Evolutionary conservation across 768 basidiomycete genomes (phyloP), one percentile per base, ranked within the genome.

Genomic region (Leucocoprinus birnbaumii): DNA sequence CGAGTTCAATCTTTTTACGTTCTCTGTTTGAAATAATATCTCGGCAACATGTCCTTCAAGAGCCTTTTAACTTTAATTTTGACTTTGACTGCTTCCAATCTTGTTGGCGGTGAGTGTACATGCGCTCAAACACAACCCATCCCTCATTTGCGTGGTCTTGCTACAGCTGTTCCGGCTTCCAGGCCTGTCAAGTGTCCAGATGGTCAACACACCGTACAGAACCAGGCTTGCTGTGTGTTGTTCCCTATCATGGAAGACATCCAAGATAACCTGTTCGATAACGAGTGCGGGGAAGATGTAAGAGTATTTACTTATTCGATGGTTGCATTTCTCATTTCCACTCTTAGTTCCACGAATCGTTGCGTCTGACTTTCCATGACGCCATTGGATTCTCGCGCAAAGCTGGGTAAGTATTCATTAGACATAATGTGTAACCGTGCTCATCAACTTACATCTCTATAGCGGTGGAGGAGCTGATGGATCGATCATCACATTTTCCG

Each of bases 381-480:
- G 72, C 75, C n/a, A 76, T 77, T 54, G 76, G 71, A 13, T 73
- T 75, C 56, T 77, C 75, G 11, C 61, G 59, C 1, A 65, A 64
- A 34, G 44, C 59, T 16, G 69, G 71, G 71, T 72, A 54, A 27
- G 66, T 62, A 9, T 13, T 26, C 19, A 22, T 25, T 31, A 11
- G 31, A 11, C 18, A 45, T 19, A 14, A n/a, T 19, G 10, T 11
- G 21, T 5, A 35, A 4, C 27, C 3, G 34, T 31, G 31, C 31
- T n/a, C 24, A 34, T 21, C 24, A 19, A 40, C n/a, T 25, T 5
- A 49, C 13, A 40, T 14, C 42, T 40, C 16, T 54, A 49, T 34
- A 74, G 73, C 51, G 72, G 73, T 52, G 73, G 74, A 61, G 75
- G 75, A 18, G 73, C 75, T 43, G 80, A 82, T 55, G 81, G 79